Base-by-base conservation (phyloP, 78 protist species). In the Planoprotostelium fungivorum region DNA sequence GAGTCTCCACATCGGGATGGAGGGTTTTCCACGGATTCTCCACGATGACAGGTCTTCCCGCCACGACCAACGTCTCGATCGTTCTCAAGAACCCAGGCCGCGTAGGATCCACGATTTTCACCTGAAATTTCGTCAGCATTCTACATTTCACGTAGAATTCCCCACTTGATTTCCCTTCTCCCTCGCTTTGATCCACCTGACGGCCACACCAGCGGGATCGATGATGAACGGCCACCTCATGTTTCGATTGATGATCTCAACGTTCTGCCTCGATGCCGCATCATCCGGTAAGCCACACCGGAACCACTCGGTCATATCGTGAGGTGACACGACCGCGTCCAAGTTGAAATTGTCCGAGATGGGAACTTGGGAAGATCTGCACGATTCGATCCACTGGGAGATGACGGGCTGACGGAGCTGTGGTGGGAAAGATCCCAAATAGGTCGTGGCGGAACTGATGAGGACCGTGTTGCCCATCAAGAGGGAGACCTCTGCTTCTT, bases 71-170 rank as follows among this genome's bases (percentile, higher is more conserved):
- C 16, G 73, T 51, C 16, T 51, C 73, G 5, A 51, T 51, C 73
- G 73, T 51, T 51, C 73, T 51, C 73, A 51, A 51, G 73, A 51
- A 51, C 73, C 73, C 73, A 51, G 73, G 73, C 73, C 73, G 73
- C 73, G 73, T 51, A 16, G 73, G 73, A 51, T 51, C 73, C 73
- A 51, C 73, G 31, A 51, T 16, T 51, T 51, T 51, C 31, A 51
- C 73, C 73, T 51, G 5, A 16, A 51, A 51, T 5, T 25, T 25
- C 16, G 73, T 16, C 73, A 5, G 73, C 73, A 51, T 51, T 51
- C n/a, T n/a, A n/a, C n/a, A n/a, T n/a, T n/a, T n/a, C n/a, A n/a
- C 73, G 73, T 51, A 51, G 73, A 51, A 51, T 51, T 5, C 31
- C 73, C 16, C 73, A 51, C 73, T 16, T 51, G 73, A 51, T 51